These are phyloP conservation scores for Fallopia convolvulus DNA, from an alignment of 148 eudicot species.

Conservation along the genomic window DNA sequence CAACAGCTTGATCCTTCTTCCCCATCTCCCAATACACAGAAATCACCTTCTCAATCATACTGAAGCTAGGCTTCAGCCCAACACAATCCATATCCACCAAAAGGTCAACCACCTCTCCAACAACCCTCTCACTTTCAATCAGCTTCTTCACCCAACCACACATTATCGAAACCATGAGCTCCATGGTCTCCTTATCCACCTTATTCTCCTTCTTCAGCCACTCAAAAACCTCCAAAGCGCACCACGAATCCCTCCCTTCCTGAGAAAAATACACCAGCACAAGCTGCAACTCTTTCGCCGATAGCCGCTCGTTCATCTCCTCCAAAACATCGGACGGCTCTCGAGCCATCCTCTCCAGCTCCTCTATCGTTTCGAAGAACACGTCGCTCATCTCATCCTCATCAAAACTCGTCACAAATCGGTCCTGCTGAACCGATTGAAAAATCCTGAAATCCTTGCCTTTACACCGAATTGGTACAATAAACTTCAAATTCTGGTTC, in stretches of 20 bases:
- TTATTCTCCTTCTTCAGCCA: slow-evolving; percentile 86
- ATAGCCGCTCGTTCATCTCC: slow-evolving; percentile 73
- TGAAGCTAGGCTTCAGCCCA: slow-evolving; percentile 69
- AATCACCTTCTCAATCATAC: slow-evolving; percentile 91
- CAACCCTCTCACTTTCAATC: slow-evolving; percentile 45
- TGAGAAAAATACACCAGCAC: slow-evolving; percentile 82
- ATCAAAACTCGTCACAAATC: slow-evolving; percentile 51
- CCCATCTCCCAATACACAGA: slow-evolving; percentile 69
- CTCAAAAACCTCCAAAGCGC: slow-evolving; percentile 92
- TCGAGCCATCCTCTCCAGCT: slow-evolving; percentile 75
- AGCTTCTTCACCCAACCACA: slow-evolving; percentile 82
- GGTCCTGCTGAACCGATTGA: slow-evolving; percentile 67
- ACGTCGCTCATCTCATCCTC: slow-evolving; percentile 80
- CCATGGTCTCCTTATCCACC: slow-evolving; percentile 93
- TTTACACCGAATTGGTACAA: slow-evolving; percentile 25
- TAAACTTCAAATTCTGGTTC: slow-evolving; percentile 18
- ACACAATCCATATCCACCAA: slow-evolving; percentile 96
- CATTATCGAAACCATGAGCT: slow-evolving; percentile 90
- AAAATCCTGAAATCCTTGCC: slow-evolving; percentile 28
- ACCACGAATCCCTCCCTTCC: slow-evolving; percentile 97
- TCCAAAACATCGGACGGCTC: slow-evolving; percentile 85
- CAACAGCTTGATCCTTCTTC: slow-evolving; percentile 45
- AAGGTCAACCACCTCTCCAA: slow-evolving; percentile 65
- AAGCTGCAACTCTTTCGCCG: slow-evolving; percentile 73
- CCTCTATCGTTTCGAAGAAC: slow-evolving; percentile 88